phyloP scores from a whole-genome alignment of 192 early-diverging fungal genomes.

The Entophlyctis luteolus region DNA sequence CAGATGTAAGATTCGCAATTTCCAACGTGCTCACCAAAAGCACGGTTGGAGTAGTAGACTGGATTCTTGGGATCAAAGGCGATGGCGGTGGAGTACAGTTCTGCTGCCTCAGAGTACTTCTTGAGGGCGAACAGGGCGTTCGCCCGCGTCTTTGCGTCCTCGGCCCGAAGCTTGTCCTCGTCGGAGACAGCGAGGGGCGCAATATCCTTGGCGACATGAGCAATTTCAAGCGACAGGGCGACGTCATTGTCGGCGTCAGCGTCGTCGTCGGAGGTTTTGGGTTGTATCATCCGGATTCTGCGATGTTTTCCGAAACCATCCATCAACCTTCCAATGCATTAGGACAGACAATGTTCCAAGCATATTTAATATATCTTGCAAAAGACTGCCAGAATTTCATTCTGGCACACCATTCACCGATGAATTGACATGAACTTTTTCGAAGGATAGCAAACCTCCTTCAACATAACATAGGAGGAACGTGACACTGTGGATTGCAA shows the following conservation, averaged over 20 bases:
- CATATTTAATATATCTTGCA: too few species aligned
- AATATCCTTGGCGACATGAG: constrained; percentile 24
- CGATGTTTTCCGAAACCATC: too few species aligned
- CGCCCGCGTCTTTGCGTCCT: constrained; percentile 62
- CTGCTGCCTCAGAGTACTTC: constrained; percentile 82
- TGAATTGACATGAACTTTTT: too few species aligned
- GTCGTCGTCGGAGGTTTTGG: too few species aligned
- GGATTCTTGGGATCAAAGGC: constrained; percentile 75
- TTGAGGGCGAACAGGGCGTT: constrained; percentile 65
- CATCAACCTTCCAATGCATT: too few species aligned
- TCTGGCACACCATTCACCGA: too few species aligned
- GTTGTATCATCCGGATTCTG: too few species aligned
- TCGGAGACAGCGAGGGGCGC: constrained; percentile 35
- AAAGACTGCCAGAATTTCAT: too few species aligned
- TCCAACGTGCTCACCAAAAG: constrained; percentile 50
- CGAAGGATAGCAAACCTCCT: too few species aligned
- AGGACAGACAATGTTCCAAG: too few species aligned
- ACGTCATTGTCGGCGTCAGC: background rate
- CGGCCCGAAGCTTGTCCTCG: constrained; percentile 33
- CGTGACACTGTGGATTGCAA: too few species aligned
- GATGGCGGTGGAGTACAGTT: constrained; percentile 88
- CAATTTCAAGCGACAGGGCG: background rate
- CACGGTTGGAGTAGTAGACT: constrained; percentile 88
- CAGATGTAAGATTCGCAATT: background rate
- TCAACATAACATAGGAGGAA: too few species aligned